These are phyloP conservation scores for Magnusiomyces ingens DNA, from an alignment of 1,139 yeast genomes.

Conservation along the genomic window DNA sequence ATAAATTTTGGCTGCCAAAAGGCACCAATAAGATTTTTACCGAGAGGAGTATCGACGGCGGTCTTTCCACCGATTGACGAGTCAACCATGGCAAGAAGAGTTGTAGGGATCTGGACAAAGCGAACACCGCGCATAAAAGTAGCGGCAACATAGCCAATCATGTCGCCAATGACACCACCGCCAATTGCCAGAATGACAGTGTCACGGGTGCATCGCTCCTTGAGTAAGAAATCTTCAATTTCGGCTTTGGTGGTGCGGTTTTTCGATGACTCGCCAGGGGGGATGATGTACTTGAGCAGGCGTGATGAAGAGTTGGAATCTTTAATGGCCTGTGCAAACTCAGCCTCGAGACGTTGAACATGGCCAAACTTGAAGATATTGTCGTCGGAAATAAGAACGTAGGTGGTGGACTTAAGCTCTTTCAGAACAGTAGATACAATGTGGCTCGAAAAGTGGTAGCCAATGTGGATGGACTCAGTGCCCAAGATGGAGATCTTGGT, in stretches of 20 bases:
- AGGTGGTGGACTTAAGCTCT: constrained; percentile 74
- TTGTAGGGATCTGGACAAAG: constrained; percentile 90
- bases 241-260: constrained; percentile 83
- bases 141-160: constrained; percentile 98
- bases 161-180: constrained; percentile 98
- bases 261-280: constrained; percentile 94
- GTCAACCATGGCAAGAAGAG: constrained; percentile 94
- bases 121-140: constrained; percentile 98
- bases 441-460: constrained; percentile 72
- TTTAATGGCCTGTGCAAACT: constrained; percentile 36
- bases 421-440: constrained; percentile 62
- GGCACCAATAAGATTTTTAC: constrained; percentile 94
- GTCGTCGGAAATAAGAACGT: constrained; percentile 82
- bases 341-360: constrained; percentile 36
- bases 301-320: constrained; percentile 45
- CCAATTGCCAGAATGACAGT: constrained; percentile 93
- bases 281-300: constrained; percentile 62
- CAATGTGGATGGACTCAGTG: constrained; percentile 80
- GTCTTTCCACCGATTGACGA: constrained; percentile 98
- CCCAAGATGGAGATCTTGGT: constrained; percentile 49
- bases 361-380: constrained; percentile 70
- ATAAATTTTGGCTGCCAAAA: constrained; percentile 95
- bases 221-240: constrained; percentile 82
- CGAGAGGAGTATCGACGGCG: constrained; percentile 96
- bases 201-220: constrained; percentile 92